phyloP scores from a whole-genome alignment of 495 filamentous ascomycete genomes.

The Neurospora sp. region DNA sequence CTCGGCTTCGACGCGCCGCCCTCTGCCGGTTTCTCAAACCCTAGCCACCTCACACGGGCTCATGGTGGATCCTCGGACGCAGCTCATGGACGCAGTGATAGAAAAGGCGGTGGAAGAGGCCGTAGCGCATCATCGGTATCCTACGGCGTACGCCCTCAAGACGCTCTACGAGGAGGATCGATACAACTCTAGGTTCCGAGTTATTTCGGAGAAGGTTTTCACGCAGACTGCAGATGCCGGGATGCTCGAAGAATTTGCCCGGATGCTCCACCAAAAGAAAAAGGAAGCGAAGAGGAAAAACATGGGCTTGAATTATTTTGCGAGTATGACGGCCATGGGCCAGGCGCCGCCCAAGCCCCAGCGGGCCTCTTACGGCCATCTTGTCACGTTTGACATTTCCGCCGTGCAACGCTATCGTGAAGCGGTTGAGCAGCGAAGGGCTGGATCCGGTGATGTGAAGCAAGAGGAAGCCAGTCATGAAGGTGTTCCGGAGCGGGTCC shows the following conservation, averaged over 20 bases:
- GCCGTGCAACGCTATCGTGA: slow-evolving; percentile 4
- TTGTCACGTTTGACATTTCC: slow-evolving; percentile 30
- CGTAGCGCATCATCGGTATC: slow-evolving; percentile 36
- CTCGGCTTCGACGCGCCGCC: neutral
- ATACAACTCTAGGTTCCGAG: slow-evolving; percentile 32
- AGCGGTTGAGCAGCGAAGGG: neutral
- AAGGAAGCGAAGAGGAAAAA: slow-evolving; percentile 36
- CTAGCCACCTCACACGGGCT: slow-evolving; percentile 8
- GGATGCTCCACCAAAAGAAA: slow-evolving; percentile 35
- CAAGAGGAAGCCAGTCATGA: slow-evolving; percentile 26
- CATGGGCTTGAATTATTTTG: slow-evolving; percentile 40
- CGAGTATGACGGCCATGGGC: slow-evolving; percentile 22
- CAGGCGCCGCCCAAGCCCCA: slow-evolving; percentile 28
- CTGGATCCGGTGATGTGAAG: neutral
- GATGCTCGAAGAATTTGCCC: slow-evolving; percentile 32
- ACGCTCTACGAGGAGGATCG: slow-evolving; percentile 39
- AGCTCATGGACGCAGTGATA: slow-evolving; percentile 22
- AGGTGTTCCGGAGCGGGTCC: slow-evolving; percentile 5
- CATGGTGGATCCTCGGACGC: slow-evolving; percentile 3
- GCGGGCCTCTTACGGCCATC: slow-evolving; percentile 30
- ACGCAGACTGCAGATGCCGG: slow-evolving; percentile 34
- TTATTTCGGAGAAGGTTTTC: slow-evolving; percentile 38
- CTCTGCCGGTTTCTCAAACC: neutral
- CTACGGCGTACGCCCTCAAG: slow-evolving; percentile 45
- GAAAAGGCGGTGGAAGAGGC: slow-evolving; percentile 39